These are phyloP conservation scores for Euclidium syriacum DNA, from an alignment of 345 rosid genomes.

Conservation along the genomic window DNA sequence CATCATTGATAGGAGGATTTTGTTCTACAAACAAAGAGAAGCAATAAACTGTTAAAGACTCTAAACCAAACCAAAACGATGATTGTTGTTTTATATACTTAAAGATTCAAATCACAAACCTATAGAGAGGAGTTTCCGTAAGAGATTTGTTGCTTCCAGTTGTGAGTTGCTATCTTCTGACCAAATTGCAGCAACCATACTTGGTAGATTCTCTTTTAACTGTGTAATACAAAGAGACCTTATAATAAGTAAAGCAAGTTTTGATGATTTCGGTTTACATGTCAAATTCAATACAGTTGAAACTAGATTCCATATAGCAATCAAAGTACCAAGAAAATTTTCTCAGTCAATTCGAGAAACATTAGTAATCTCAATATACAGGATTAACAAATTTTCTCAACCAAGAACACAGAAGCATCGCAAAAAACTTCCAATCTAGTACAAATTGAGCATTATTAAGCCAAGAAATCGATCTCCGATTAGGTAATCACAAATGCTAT, in stretches of 20 bases:
- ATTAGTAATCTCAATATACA: neutral
- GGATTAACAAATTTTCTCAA: neutral
- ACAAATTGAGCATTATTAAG: neutral
- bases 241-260: neutral
- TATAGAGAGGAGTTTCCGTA: constrained; percentile 66
- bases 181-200: constrained; percentile 56
- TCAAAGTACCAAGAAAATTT: neutral
- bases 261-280: neutral
- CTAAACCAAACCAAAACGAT: neutral
- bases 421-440: neutral
- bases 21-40: constrained; percentile 42
- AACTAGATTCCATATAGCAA: neutral
- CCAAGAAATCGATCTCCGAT: neutral
- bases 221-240: constrained; percentile 32
- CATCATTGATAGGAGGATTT: constrained; percentile 72
- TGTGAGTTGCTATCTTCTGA: constrained; percentile 53
- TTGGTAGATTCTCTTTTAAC: constrained; percentile 56
- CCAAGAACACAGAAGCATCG: neutral
- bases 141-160: constrained; percentile 64
- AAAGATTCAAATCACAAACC: constrained; percentile 33
- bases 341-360: neutral
- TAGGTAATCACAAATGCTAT: no score
- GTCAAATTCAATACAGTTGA: neutral
- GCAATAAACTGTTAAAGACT: neutral
- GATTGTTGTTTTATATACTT: neutral